Evolutionary conservation across 352 stramenopile genomes (phyloP).

Genomic region (Phytophthora cactorum): DNA sequence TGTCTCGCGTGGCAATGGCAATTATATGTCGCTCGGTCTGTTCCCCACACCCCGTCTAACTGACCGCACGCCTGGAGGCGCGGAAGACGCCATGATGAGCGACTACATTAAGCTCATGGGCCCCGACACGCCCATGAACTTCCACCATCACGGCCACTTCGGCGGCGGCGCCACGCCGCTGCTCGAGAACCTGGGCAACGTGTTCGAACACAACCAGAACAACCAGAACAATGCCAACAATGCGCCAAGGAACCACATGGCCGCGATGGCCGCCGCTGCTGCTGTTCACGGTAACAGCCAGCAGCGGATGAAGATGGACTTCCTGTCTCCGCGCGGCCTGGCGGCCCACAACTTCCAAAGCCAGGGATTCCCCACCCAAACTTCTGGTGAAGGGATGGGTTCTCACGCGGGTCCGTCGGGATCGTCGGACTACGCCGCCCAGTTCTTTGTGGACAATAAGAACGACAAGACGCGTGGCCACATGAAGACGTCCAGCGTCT

Average conservation of each 20-base stretch:
- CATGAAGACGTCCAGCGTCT: constrained; percentile 43
- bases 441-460: constrained; percentile 72
- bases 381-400: constrained; percentile 24
- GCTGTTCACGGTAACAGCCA: constrained; percentile 25
- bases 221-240: constrained; percentile 31
- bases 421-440: constrained; percentile 62
- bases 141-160: constrained; percentile 51
- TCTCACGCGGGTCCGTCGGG: constrained; percentile 14
- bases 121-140: constrained; percentile 53
- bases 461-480: constrained; percentile 49
- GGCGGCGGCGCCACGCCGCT: constrained; percentile 41
- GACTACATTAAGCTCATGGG: constrained; percentile 81
- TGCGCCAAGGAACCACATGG: constrained; percentile 27
- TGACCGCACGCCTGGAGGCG: constrained; percentile 30
- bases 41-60: constrained; percentile 57
- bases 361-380: constrained; percentile 38
- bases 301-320: constrained; percentile 72
- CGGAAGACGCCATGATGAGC: constrained; percentile 72
- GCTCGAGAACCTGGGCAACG: constrained; percentile 69
- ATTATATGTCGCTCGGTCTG: constrained; percentile 61
- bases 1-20: constrained; percentile 51
- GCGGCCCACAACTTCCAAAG: constrained; percentile 46
- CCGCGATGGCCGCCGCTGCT: constrained; percentile 34
- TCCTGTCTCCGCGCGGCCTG: constrained; percentile 37
- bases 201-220: constrained; percentile 61